Conservation (phyloP, 345 rosid species). For the Anastatica hierochuntica region DNA sequence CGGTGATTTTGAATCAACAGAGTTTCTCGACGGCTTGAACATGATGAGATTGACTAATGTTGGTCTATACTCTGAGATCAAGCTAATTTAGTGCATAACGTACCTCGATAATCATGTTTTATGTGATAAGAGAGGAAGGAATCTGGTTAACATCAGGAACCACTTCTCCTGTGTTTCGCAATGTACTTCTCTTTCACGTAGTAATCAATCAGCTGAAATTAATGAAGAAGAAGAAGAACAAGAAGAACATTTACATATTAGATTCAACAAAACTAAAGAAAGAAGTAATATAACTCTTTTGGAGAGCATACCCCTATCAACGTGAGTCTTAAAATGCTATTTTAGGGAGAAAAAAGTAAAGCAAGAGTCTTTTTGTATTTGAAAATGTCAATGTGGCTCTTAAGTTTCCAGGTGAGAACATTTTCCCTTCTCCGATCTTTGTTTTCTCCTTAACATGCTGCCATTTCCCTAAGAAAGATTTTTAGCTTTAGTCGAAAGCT, state of each 20-base stretch:
- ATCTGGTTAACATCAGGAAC: conserved; percentile 98
- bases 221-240: no score
- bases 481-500: background rate
- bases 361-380: conserved; percentile 53
- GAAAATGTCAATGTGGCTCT: conserved; percentile 92
- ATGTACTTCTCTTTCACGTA: conserved; percentile 83
- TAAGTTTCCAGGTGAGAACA: conserved; percentile 97
- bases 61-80: conserved; percentile 89
- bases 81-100: no score
- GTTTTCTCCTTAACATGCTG: conserved; percentile 88
- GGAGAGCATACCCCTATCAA: no score
- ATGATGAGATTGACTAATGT: conserved; percentile 68
- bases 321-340: no score
- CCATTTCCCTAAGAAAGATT: conserved; percentile 63
- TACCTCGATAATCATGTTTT: no score
- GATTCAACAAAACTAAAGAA: no score
- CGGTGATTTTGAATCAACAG: conserved; percentile 58
- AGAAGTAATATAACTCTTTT: no score
- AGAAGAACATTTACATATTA: no score
- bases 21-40: conserved; percentile 82
- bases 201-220: conserved; percentile 81
- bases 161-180: conserved; percentile 99
- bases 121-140: background rate
- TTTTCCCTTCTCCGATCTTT: conserved; percentile 76
- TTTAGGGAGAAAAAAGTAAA: no score